Conservation (phyloP, 352 stramenopile species). For the Pythium brachiatum region DNA sequence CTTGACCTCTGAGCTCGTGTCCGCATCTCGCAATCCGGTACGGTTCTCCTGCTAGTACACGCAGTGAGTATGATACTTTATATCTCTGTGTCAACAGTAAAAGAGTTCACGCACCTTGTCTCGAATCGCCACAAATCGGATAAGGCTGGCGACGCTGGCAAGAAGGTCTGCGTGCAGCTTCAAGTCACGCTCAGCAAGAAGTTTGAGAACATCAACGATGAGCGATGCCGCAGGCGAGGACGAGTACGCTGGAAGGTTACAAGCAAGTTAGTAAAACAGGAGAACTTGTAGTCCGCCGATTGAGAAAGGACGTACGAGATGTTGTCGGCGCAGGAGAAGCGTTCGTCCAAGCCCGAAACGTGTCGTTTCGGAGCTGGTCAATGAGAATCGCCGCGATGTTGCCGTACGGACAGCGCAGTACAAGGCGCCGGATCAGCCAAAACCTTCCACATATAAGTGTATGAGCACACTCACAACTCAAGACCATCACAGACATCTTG, state of each 20-base stretch:
- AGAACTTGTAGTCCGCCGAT: not conserved
- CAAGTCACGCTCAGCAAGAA: slow-evolving; percentile 57
- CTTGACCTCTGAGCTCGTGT: slow-evolving; percentile 2
- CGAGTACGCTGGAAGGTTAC: slow-evolving; percentile 15
- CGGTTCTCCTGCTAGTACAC: slow-evolving; percentile 5
- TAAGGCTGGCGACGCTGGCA: slow-evolving; percentile 60
- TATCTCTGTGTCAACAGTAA: not conserved
- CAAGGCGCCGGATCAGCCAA: slow-evolving; percentile 37
- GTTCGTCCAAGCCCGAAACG: slow-evolving; percentile 37
- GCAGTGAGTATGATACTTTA: not conserved
- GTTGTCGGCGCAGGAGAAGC: not conserved
- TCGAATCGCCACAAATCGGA: slow-evolving; percentile 60
- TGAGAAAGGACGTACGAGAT: slow-evolving; percentile 28
- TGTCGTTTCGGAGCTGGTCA: slow-evolving; percentile 52
- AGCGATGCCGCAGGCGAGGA: slow-evolving; percentile 27
- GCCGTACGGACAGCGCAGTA: slow-evolving; percentile 62
- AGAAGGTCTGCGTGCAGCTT: slow-evolving; percentile 59
- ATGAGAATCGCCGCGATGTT: slow-evolving; percentile 68
- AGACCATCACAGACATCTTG: not conserved
- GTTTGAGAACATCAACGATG: slow-evolving; percentile 31
- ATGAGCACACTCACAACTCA: not conserved
- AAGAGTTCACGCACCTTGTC: slow-evolving; percentile 40
- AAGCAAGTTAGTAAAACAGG: not conserved
- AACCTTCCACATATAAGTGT: slow-evolving; percentile 33
- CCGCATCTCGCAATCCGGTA: not conserved